Conservation (phyloP, 352 stramenopile genomes). For the Peronospora belbahrii region DNA sequence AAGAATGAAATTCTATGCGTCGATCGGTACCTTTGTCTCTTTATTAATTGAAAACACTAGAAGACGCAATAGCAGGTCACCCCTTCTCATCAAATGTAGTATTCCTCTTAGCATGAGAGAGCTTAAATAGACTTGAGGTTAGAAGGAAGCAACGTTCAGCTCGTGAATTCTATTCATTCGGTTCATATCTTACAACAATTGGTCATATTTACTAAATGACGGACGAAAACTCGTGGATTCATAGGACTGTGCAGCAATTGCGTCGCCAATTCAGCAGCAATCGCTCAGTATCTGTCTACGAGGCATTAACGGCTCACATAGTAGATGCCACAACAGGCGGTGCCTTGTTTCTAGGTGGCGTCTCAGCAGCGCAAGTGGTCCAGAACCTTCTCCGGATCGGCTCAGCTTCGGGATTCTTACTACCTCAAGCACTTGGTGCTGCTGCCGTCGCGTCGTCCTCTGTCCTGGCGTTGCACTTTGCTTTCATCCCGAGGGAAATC, state of each 20-base stretch:
- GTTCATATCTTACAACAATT: too few species aligned
- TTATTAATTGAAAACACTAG: too few species aligned
- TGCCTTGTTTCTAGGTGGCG: constrained; percentile 37
- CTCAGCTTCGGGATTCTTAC: constrained; percentile 35
- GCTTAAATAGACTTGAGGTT: too few species aligned
- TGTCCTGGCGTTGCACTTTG: constrained; percentile 36
- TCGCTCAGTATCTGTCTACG: constrained; percentile 37
- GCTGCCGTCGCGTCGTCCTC: constrained; percentile 46
- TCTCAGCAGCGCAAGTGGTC: constrained; percentile 36
- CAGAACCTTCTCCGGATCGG: constrained; percentile 41
- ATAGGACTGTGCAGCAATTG: constrained; percentile 19
- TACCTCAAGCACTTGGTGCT: constrained; percentile 32
- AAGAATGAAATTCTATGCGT: too few species aligned
- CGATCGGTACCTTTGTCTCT: too few species aligned
- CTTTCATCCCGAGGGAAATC: constrained; percentile 38
- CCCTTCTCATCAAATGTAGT: too few species aligned
- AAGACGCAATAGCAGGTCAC: too few species aligned
- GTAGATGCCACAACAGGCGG: constrained; percentile 45
- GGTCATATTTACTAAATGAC: background rate
- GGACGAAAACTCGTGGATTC: constrained; percentile 4
- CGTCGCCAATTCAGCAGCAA: constrained; percentile 30
- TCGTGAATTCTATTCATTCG: too few species aligned
- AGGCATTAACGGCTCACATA: constrained; percentile 29
- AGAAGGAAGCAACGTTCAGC: too few species aligned
- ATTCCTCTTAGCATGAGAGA: too few species aligned